Conservation (phyloP, 2,329 filamentous ascomycete genomes). For the Cordyceps tenuipes region DNA sequence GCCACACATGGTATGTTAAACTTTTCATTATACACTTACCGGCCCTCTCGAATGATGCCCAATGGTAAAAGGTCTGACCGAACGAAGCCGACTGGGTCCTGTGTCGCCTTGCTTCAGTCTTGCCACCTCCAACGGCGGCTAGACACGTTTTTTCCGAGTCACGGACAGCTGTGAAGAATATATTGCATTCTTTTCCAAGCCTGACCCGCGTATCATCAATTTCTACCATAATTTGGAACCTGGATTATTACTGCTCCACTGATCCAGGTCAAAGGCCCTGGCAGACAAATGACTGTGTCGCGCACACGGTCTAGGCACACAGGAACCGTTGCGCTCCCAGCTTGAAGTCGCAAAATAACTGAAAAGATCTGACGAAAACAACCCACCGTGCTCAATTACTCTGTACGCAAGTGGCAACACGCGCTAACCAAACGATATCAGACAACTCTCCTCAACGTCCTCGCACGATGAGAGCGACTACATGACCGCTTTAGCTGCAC, state of each 20-base stretch:
- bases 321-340: constrained; percentile 43
- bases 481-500: background rate
- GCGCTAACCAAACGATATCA: background rate
- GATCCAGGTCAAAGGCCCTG: constrained; percentile 52
- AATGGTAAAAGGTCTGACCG: constrained; percentile 60
- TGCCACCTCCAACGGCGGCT: background rate
- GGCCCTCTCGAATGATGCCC: constrained; percentile 40
- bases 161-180: background rate
- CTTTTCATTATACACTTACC: background rate
- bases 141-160: background rate
- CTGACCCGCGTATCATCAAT: background rate
- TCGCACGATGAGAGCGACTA: background rate
- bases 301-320: constrained; percentile 7
- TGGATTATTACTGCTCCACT: constrained; percentile 34
- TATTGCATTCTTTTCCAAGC: background rate
- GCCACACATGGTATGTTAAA: background rate
- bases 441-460: background rate
- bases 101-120: constrained; percentile 15
- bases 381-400: background rate
- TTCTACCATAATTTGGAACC: constrained; percentile 45
- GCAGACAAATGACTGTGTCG: constrained; percentile 32
- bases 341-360: constrained; percentile 49
- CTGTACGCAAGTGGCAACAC: background rate
- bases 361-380: constrained; percentile 63
- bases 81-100: constrained; percentile 39